Percentiles rank a stretch among this genome's conserved stretches.
Conservation (phyloP, 441 rosid species). For the Eugenia klotzschiana region DNA sequence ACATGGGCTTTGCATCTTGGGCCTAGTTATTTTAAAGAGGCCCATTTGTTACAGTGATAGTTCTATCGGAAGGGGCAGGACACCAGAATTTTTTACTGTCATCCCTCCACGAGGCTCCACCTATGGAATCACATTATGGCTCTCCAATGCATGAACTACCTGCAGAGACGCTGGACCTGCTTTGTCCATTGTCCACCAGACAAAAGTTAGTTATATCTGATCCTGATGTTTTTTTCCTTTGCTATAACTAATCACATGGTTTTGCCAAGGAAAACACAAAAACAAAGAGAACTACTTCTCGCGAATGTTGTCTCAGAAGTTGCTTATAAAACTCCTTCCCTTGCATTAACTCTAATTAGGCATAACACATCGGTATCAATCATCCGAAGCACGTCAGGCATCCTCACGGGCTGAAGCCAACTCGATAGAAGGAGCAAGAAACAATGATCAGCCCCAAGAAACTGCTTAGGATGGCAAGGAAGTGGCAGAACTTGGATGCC, state of each 20-base stretch:
- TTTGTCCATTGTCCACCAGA: background rate
- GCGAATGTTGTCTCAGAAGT: background rate
- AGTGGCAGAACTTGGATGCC: background rate
- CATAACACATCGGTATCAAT: background rate
- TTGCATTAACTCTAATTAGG: background rate
- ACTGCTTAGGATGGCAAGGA: background rate
- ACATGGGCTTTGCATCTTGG: too few species aligned
- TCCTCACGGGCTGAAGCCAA: background rate
- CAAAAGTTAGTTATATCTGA: background rate
- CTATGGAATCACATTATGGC: background rate
- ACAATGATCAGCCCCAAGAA: background rate
- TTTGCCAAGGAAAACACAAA: background rate
- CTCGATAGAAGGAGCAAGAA: background rate
- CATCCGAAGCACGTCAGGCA: background rate
- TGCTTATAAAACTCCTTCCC: background rate
- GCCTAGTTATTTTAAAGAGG: too few species aligned
- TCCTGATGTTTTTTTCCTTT: background rate
- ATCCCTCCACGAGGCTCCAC: too few species aligned
- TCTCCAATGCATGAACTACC: background rate
- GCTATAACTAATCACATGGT: background rate
- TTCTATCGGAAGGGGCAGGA: too few species aligned
- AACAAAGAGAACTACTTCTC: background rate
- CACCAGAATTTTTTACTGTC: too few species aligned
- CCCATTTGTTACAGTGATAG: too few species aligned
- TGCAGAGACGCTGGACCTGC: background rate